Conservation (phyloP, 179 eudicot genomes). For the Silene coronaria region DNA sequence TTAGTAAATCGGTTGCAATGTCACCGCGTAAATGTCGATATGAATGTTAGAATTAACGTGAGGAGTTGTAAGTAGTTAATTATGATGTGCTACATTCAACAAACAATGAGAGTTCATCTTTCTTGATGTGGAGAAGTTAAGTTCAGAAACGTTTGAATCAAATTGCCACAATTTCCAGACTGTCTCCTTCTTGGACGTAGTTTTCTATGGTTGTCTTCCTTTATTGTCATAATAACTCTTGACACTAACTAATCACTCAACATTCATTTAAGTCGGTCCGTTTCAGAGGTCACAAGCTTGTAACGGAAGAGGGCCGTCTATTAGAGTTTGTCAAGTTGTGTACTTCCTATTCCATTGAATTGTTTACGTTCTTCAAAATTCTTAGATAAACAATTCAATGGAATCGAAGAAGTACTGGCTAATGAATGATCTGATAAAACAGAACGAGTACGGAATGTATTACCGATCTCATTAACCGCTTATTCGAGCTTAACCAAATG, state of each 20-base stretch:
- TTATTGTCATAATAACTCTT: background rate
- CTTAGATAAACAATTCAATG: too few species aligned
- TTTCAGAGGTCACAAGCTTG: too few species aligned
- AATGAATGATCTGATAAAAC: too few species aligned
- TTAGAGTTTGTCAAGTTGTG: too few species aligned
- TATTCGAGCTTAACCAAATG: background rate
- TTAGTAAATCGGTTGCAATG: slow-evolving; percentile 11
- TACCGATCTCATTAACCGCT: too few species aligned
- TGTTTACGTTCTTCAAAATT: too few species aligned
- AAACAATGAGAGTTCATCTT: slow-evolving; percentile 24
- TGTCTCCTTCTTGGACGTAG: background rate
- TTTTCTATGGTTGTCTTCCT: slow-evolving; percentile 9
- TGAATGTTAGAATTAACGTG: slow-evolving; percentile 6
- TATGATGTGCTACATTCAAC: slow-evolving; percentile 22
- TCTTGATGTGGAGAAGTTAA: slow-evolving; percentile 14
- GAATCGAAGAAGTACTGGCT: too few species aligned
- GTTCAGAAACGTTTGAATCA: slow-evolving; percentile 10
- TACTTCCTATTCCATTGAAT: too few species aligned
- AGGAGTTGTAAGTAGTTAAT: slow-evolving; percentile 7
- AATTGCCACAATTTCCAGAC: background rate
- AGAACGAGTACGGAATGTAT: too few species aligned
- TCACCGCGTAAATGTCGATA: slow-evolving; percentile 10
- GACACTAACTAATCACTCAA: background rate
- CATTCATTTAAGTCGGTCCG: too few species aligned
- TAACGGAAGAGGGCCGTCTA: too few species aligned